Conservation (phyloP, 495 filamentous ascomycete genomes). For the Annulohypoxylon stygium region DNA sequence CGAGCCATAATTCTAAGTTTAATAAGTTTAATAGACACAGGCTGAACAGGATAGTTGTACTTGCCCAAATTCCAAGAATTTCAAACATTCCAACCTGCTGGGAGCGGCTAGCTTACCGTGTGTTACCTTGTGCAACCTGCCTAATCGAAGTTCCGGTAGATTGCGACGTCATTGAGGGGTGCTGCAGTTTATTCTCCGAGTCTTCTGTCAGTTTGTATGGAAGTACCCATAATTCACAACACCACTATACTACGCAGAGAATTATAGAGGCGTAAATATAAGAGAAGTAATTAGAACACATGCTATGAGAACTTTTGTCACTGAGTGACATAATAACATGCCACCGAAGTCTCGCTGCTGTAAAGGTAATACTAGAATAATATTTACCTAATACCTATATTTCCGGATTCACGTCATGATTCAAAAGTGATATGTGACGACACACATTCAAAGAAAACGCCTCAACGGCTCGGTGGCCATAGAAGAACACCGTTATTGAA, state of each 20-base stretch:
- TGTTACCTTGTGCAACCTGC: conserved; percentile 33
- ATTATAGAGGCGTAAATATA: too few relatives aligned
- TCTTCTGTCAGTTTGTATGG: neutral
- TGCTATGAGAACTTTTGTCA: too few relatives aligned
- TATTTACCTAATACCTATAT: too few relatives aligned
- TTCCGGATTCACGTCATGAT: neutral
- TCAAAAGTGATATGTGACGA: conserved; percentile 1
- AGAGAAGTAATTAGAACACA: too few relatives aligned
- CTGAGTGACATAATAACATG: neutral
- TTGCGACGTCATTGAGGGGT: conserved; percentile 44
- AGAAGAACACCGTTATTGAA: conserved; percentile 28
- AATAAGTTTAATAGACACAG: too few relatives aligned
- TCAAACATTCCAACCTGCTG: neutral
- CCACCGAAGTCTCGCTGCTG: neutral
- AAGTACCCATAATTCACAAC: neutral
- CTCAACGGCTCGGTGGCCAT: conserved; percentile 14
- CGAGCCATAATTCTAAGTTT: too few relatives aligned
- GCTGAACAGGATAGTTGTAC: too few relatives aligned
- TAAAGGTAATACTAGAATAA: neutral
- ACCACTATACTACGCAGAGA: neutral
- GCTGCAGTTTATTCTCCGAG: conserved; percentile 13
- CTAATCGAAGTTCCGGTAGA: conserved; percentile 20
- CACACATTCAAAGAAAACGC: neutral
- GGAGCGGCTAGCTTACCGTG: conserved; percentile 6
- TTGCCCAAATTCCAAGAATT: too few relatives aligned